These are phyloP conservation scores for Vachellia collinsii DNA, from an alignment of 306 rosid species.

Conservation along the genomic window DNA sequence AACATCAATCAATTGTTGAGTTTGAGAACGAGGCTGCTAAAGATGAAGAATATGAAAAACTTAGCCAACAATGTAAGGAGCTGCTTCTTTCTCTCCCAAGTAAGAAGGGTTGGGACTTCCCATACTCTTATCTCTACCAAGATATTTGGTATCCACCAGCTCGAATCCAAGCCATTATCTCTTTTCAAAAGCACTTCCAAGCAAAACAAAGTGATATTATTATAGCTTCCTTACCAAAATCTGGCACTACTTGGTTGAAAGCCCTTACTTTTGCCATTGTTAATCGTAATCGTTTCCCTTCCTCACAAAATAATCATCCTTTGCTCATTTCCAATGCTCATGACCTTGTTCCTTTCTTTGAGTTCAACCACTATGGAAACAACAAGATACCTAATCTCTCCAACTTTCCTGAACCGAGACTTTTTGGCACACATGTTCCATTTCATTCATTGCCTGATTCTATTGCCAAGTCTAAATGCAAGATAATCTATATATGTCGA, in stretches of 20 bases:
- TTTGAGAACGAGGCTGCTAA: background rate
- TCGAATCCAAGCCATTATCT: conserved; percentile 33
- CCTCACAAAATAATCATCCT: conserved; percentile 33
- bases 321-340: conserved; percentile 48
- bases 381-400: conserved; percentile 39
- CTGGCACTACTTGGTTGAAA: conserved; percentile 60
- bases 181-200: conserved; percentile 42
- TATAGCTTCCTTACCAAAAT: conserved; percentile 43
- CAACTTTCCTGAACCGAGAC: conserved; percentile 35
- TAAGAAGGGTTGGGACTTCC: conserved; percentile 40
- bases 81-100: conserved; percentile 48
- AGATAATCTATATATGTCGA: conserved; percentile 15
- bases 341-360: conserved; percentile 50
- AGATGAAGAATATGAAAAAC: background rate
- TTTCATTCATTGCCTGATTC: conserved; percentile 42
- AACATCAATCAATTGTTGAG: too few species aligned
- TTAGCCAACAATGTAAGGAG: conserved; percentile 34
- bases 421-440: conserved; percentile 54
- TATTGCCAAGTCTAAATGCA: conserved; percentile 20
- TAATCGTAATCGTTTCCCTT: conserved; percentile 17
- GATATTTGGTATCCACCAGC: conserved; percentile 42
- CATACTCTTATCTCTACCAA: conserved; percentile 37
- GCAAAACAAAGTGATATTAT: conserved; percentile 29
- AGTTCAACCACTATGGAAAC: conserved; percentile 34
- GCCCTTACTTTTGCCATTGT: conserved; percentile 43